Base-by-base conservation (phyloP, 2,329 filamentous ascomycete genomes). In the Aulographum hederae region DNA sequence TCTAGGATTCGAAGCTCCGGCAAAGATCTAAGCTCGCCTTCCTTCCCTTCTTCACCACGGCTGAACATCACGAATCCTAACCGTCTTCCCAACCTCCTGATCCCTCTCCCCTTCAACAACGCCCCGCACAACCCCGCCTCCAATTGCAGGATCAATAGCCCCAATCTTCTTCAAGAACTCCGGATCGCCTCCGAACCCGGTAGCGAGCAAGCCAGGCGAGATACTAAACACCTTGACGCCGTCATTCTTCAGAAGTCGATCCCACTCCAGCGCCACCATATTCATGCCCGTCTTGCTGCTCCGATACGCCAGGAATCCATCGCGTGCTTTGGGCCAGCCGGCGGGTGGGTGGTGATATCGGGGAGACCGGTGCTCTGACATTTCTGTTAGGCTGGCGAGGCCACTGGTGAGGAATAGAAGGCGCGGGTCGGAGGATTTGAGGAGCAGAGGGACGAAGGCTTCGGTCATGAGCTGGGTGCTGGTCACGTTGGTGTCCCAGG, bases 231-330 rank as follows among this genome's bases (percentile, higher is more conserved):
- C 57, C 38, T 65, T 67, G 18, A 65, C 55, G 0, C 53, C 52
- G 36, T 61, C 56, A 4, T 51, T 44, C 37, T 50, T 46, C 34
- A 60, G 39, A 10, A 47, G 39, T 18, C 50, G 46, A 20, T 46
- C 37, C 61, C 63, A 69, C 11, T 61, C 52, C 29, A 63, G 38
- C 53, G 61, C 60, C 39, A 63, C 21, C 48, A 65, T 66, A 25
- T 61, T 65, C 39, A 65, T 32, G 1, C 53, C 62, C 4, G 53
- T 49, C 44, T 65, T 65, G 18, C 47, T 49, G 32, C 45, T 45
- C 6, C 57, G 49, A 34, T 64, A 62, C 10, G 46, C 45, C 8
- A 41, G 42, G 15, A 45, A 43, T 4, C 37, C 28, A 6, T 34
- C 28, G 1, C 35, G 25, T 3, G 40, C 38, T 43, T 65, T 65